Percentiles rank a stretch among this genome's conserved stretches.
Evolutionary conservation across 495 filamentous ascomycete genomes (phyloP).

Genomic region (Aspergillus homomorphus): DNA sequence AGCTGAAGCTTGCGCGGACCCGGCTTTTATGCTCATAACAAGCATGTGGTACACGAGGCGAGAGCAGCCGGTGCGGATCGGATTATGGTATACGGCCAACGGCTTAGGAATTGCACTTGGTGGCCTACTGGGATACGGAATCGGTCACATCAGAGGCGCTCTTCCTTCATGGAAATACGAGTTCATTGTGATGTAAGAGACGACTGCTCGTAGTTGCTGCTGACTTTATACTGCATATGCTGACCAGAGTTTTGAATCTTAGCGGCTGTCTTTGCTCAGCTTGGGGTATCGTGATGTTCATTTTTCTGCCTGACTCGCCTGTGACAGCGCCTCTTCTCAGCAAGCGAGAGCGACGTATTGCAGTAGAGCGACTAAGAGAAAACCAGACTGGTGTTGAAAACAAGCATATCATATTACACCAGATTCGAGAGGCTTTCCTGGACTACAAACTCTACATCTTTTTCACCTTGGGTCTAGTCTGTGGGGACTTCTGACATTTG

Average conservation of each 20-base stretch:
- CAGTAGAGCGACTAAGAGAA: slow-evolving; percentile 55
- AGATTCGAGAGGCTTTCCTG: slow-evolving; percentile 54
- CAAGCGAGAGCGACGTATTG: slow-evolving; percentile 54
- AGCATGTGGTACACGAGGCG: slow-evolving; percentile 52
- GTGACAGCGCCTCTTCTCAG: slow-evolving; percentile 58
- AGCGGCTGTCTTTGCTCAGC: slow-evolving; percentile 52
- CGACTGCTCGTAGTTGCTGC: not conserved
- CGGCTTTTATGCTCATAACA: slow-evolving; percentile 37
- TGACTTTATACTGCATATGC: not conserved
- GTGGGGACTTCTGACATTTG: slow-evolving; percentile 15
- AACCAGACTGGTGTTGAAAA: slow-evolving; percentile 69
- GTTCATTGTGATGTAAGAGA: slow-evolving; percentile 46
- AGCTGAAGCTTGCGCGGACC: slow-evolving; percentile 52
- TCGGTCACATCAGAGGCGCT: slow-evolving; percentile 51
- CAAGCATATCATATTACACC: slow-evolving; percentile 55
- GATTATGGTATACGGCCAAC: slow-evolving; percentile 59
- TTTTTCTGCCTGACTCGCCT: slow-evolving; percentile 61
- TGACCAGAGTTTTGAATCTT: slow-evolving; percentile 18
- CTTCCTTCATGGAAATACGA: slow-evolving; percentile 58
- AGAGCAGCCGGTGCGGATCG: slow-evolving; percentile 58
- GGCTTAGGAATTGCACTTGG: slow-evolving; percentile 57
- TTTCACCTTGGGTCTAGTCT: slow-evolving; percentile 51
- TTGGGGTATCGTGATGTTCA: slow-evolving; percentile 57
- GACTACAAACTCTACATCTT: slow-evolving; percentile 65
- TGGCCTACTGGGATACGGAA: slow-evolving; percentile 58